Evolutionary conservation across 2,329 filamentous ascomycete genomes (phyloP).

Genomic region (Ceratocystiopsis brevicomis): DNA sequence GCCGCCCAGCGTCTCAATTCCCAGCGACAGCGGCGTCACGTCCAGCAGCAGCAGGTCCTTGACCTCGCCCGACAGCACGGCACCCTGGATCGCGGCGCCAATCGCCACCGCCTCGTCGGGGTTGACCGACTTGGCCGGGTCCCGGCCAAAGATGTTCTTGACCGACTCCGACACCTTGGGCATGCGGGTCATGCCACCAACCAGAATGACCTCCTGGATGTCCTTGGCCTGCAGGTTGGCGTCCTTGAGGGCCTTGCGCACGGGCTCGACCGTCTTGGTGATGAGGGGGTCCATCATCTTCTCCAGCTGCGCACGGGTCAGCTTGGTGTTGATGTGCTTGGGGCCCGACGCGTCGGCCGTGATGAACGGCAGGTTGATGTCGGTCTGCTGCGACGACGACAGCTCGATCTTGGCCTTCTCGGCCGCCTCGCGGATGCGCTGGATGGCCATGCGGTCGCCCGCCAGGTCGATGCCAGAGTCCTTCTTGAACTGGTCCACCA

Average conservation of each 20-base stretch:
- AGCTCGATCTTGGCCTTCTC: constrained; percentile 99
- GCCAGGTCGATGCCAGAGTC: constrained; percentile 82
- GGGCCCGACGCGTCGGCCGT: constrained; percentile 87
- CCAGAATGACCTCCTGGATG: constrained; percentile 98
- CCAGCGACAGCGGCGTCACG: constrained; percentile 81
- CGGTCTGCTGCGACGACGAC: constrained; percentile 84
- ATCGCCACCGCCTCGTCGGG: constrained; percentile 97
- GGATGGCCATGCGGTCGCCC: constrained; percentile 89
- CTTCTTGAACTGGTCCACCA: constrained; percentile 83
- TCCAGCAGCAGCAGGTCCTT: constrained; percentile 96
- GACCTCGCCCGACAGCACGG: constrained; percentile 91
- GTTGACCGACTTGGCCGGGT: constrained; percentile 99
- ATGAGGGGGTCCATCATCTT: constrained; percentile 98
- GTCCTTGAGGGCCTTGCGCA: constrained; percentile 90
- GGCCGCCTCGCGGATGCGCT: constrained; percentile 94
- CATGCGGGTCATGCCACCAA: constrained; percentile 94
- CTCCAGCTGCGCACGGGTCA: constrained; percentile 98
- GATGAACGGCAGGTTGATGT: constrained; percentile 98
- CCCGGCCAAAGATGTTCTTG: constrained; percentile 97
- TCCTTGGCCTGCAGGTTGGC: constrained; percentile 59
- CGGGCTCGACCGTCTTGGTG: constrained; percentile 89
- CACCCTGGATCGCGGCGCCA: constrained; percentile 92
- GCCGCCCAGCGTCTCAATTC: constrained; percentile 98
- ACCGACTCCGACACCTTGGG: constrained; percentile 99
- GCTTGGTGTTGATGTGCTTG: constrained; percentile 98